Evolutionary conservation across 2,329 filamentous ascomycete species (phyloP), one percentile per base, ranked within the genome.

Genomic region (Scedosporium boydii): DNA sequence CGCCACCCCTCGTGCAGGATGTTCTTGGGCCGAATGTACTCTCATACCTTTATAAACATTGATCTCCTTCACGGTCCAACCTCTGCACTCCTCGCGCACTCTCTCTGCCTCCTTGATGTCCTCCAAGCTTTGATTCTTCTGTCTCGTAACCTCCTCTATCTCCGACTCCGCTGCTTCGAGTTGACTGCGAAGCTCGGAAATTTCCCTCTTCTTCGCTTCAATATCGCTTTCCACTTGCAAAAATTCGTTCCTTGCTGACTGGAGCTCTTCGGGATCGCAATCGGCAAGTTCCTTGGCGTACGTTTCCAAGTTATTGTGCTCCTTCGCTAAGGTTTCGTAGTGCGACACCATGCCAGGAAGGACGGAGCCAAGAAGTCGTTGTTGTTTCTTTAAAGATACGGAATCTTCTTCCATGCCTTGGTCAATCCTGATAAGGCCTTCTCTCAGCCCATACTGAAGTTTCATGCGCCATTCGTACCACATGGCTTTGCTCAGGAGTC

Each of bases 391-490:
- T 6, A 99, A 73, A 2, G 85, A 70, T 62, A 82, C 78, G 60
- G 90, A 85, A 67, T 99, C 95, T 1, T 78, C 77, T 57, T 85
- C 82, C 85, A 99, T 91, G 21, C 88, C 91, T 63, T 89, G 84
- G 1, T 85, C 80, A 63, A 93, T 95, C 64, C 84, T 86, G 62
- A 89, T 74, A 3, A 98, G 82, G 3, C 90, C 93, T 68, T 91
- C 87, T 70, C 89, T 92, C 44, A 99, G 81, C 18, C 91, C 89
- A 66, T 87, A 76, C 62, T 92, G 87, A 26, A 98, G 82, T 69
- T 95, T 93, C 81, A 90, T 93, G 48, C 95, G 88, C 95, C 95
- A 99, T 70, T 93, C 89, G 72, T 99, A 99, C 95, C 95, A 99
- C 79, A 95, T 93, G 63, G 91, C 91, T 72, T 97, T 97, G 77